Conservation (phyloP, 176 grass and related monocot species). For the Zea mays region Zm-B73-REFERENCE-NAM-5.0 NC_050099.1:183877501-183878000, state of each 20-base stretch:
- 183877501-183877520: conserved; percentile 45
- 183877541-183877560: neutral
- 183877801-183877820: neutral
- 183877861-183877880: neutral
- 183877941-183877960: too few species aligned
- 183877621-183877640: neutral
- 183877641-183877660: neutral
- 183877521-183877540: conserved; percentile 1
- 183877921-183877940: too few species aligned
- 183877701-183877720: neutral
- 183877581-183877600: neutral
- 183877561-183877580: neutral
- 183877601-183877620: neutral
- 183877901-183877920: neutral
- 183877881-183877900: neutral
- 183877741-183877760: neutral
- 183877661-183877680: neutral
- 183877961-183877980: too few species aligned
- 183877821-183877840: neutral
- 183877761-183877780: neutral
- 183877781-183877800: neutral
- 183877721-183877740: neutral
- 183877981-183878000: too few species aligned
- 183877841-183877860: neutral
- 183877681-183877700: neutral